Evolutionary conservation across 371 early-diverging fungal genomes (phyloP), one percentile per base, ranked within the genome.

Genomic region (Syncephalastrum sp.): DNA sequence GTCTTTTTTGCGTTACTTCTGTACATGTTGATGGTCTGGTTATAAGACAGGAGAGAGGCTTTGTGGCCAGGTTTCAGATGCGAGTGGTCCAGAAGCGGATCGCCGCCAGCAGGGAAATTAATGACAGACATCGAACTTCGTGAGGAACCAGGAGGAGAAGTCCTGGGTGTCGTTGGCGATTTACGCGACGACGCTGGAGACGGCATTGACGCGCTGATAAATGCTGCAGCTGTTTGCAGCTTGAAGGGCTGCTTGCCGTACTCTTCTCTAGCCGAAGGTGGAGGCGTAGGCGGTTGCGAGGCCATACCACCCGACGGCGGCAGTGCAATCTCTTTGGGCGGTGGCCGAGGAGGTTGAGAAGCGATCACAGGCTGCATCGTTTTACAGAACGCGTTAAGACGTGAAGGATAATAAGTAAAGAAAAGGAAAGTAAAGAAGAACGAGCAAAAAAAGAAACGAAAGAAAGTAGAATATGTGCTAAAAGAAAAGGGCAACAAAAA

Each of bases 1-100:
- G 89, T 88, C 70, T 87, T 86, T 70, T 90, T 91, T 17, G 90
- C 91, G 59, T 91, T 90, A 54, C 90, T 87, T 49, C 91, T 74
- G 60, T 90, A 91, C 77, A 85, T 75, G 64, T 91, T 89, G 50
- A 93, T 73, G 4, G 89, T 84, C 54, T 90, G 87, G 12, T 82
- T 74, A 56, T 87, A 82, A 3, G 90, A 82, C 44, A 88, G 64
- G 13, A 87, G 60, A 1, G 87, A 82, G 10, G 87, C 87, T 48
- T 83, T 82, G 60, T 72, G 77, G 41, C 87, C 87, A 10, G 86
- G 85, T 62, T 80, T 83, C 45, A 87, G 70, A 68, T 87, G 87
- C 21, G 81, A 80, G 47, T 87, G 85, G 56, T 83, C 83, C 19
- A 86, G 72, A 16, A 85, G 54, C n/a, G 81, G 82, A 50, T 80